Base-by-base conservation (phyloP, 306 rosid genomes). In the Rosa multiflora region DNA sequence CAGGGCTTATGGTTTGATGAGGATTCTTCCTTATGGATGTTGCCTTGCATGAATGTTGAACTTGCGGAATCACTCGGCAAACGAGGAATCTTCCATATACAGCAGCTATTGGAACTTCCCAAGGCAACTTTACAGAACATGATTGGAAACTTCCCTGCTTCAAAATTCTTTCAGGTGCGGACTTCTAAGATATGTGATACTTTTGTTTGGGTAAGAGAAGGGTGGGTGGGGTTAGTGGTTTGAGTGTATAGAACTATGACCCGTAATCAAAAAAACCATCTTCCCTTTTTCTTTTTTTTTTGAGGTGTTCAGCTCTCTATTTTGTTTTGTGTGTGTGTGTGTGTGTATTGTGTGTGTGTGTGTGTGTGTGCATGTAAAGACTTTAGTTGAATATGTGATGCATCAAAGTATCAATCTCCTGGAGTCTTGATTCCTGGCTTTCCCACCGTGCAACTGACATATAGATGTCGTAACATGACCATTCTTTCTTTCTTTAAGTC, bases 1-100 rank as follows among this genome's bases (percentile, higher is more conserved):
- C 89, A 94, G 99, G 98, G 98, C 43, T 77, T 91, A 85, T 95
- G 99, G 99, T 88, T 80, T 82, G 98, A 91, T 43, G 83, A 79
- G 82, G 97, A 90, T 84, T 86, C 97, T 63, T 83, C 91, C 48
- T 85, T 95, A 43, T 94, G 99, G 99, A 94, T 94, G 99, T 73
- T 92, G 70, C 97, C 97, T 49, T 92, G 93, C 89, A 94, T 94
- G 97, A 89, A 82, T 43, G 77, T 69, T 15, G 91, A 91, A 78
- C 90, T 94, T 76, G 84, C 89, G 37, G 83, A 76, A 53, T 84
- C 87, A 29, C 87, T 94, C 55, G 70, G 86, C 80, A 81, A 80
- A 83, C 78, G 82, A 21, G 94, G 92, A 81, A 85, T 89, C 72
- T 88, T 67, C 47, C 80, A 82, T 78, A 21, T 91, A 72, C 97